Conservation (phyloP, 1,139 yeast species). For the Wickerhamomyces sp. region DNA sequence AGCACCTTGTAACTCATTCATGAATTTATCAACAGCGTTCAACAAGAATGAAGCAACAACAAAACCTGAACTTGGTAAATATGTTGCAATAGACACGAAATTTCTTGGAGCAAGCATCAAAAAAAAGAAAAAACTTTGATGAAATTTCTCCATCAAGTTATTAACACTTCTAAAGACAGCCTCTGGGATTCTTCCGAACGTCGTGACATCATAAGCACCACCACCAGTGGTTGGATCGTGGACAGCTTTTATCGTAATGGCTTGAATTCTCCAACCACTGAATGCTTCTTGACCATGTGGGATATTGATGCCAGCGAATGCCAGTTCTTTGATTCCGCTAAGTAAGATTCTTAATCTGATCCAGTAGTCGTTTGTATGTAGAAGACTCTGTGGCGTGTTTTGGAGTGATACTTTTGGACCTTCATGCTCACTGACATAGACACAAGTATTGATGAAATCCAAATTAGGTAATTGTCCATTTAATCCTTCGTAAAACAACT, state of each 20-base stretch:
- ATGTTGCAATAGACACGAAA: constrained; percentile 92
- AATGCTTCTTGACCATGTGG: constrained; percentile 81
- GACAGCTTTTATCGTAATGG: constrained; percentile 71
- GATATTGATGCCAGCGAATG: constrained; percentile 61
- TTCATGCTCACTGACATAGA: constrained; percentile 67
- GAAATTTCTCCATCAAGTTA: constrained; percentile 90
- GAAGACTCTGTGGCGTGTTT: constrained; percentile 43
- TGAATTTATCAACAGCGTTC: constrained; percentile 57
- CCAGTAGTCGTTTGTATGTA: constrained; percentile 36
- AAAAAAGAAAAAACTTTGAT: constrained; percentile 94
- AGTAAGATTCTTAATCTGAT: constrained; percentile 57
- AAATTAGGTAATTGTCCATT: constrained; percentile 95
- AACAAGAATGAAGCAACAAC: constrained; percentile 67
- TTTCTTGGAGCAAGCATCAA: constrained; percentile 69
- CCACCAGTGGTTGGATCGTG: constrained; percentile 39
- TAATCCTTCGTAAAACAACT: constrained; percentile 77
- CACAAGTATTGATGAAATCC: constrained; percentile 81
- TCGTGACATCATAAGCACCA: constrained; percentile 72
- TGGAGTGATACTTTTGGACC: constrained; percentile 67
- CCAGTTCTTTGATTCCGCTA: constrained; percentile 61
- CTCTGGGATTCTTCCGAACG: constrained; percentile 87
- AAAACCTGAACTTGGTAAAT: constrained; percentile 79
- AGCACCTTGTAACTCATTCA: constrained; percentile 34
- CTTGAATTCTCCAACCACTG: constrained; percentile 95
- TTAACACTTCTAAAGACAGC: constrained; percentile 85